Conservation (phyloP, 176 grass and related monocot species). For the Cenchrus fungigraminus region DNA sequence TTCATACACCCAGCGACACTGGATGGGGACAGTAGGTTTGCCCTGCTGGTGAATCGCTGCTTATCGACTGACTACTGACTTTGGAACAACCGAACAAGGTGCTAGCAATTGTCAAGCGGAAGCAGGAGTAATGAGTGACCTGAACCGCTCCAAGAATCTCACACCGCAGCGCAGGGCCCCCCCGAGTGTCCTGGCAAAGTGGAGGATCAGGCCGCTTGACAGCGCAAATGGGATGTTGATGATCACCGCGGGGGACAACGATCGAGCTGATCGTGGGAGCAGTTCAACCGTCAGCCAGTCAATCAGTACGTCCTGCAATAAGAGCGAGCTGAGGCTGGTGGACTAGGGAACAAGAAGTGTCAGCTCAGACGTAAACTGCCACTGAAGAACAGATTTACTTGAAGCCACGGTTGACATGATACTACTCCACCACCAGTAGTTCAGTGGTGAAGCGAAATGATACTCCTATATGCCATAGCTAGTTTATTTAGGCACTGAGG, state of each 20-base stretch:
- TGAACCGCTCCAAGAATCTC: slow-evolving; percentile 34
- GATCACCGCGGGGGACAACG: background rate
- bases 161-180: slow-evolving; percentile 9
- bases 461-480: background rate
- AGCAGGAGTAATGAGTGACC: background rate
- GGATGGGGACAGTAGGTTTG: background rate
- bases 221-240: slow-evolving; percentile 30
- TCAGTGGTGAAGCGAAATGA: background rate
- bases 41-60: background rate
- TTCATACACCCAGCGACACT: background rate
- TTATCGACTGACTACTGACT: background rate
- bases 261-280: background rate
- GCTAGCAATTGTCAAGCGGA: background rate
- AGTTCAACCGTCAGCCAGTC: background rate
- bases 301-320: background rate
- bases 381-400: slow-evolving; percentile 8
- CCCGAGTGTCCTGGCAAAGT: slow-evolving; percentile 28
- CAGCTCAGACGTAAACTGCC: background rate
- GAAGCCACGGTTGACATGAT: slow-evolving; percentile 30
- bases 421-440: no score
- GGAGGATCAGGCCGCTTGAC: background rate
- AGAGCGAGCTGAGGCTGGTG: background rate
- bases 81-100: slow-evolving; percentile 9
- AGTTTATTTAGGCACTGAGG: background rate
- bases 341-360: background rate